Base-by-base conservation (phyloP, 257 asterid species). In the Vinca minor region DNA sequence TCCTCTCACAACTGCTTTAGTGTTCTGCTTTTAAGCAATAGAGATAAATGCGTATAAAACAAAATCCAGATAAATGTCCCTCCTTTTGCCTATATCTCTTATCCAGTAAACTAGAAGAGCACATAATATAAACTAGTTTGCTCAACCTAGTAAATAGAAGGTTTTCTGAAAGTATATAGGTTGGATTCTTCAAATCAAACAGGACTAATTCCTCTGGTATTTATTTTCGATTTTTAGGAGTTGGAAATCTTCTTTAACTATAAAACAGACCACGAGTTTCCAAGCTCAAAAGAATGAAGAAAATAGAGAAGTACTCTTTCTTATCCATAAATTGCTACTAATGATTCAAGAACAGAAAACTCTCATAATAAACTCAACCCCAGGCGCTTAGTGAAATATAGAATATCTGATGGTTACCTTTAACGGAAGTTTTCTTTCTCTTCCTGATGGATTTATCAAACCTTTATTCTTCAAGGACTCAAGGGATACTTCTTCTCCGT, bases 401-500 rank as follows among this genome's bases (percentile, higher is more conserved):
- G 7, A 65, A 23, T 47, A n/a, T 52, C 26, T 31, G n/a, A 67
- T 60, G 34, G 58, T 62, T 83, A 85, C 99, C 97, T 93, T 93
- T 5, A 93, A 69, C 61, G 97, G 97, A 68, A 89, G 96, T 67
- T 66, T 90, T 78, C 95, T 84, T 66, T 90, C 97, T 77, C 99
- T 83, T 63, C 97, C 99, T 0, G 99, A 89, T 65, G 97, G 97
- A 62, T 93, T 93, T 67, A 93, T 87, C 70, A 93, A 64, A 65
- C 99, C 95, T 74, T 74, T 93, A 74, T 64, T 69, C 82, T 84
- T 89, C 87, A 93, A 77, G 9, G 99, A 83, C 81, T 89, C 96
- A 77, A 87, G 71, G 11, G 99, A 89, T 54, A 93, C 95, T 81
- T 80, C 97, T 74, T 89, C 97, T 41, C 99, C 97, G 71, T 86